A percentile compares a stretch with the other conserved stretches of the same genome.
phyloP scores from a whole-genome alignment of 2,329 filamentous ascomycete species.

The Rugonectria rugulosa region DNA sequence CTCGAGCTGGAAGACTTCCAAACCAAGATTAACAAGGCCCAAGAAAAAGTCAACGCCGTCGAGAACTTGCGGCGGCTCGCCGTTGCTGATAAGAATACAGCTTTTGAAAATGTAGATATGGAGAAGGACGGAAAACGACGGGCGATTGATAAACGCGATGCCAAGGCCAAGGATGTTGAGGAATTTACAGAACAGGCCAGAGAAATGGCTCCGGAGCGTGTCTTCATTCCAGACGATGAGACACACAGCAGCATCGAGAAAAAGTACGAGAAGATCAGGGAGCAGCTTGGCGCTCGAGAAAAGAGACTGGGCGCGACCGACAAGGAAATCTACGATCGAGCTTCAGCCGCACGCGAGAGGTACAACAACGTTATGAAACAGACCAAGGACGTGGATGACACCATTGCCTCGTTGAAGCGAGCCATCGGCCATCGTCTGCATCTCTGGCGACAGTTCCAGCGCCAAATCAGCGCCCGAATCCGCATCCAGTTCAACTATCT shows the following conservation, averaged over 20 bases:
- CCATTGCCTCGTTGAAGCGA: constrained; percentile 56
- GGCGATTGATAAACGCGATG: constrained; percentile 56
- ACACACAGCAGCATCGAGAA: constrained; percentile 63
- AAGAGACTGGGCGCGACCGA: constrained; percentile 68
- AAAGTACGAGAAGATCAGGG: constrained; percentile 62
- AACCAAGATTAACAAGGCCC: constrained; percentile 61
- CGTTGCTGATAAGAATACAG: constrained; percentile 69
- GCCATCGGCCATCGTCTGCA: constrained; percentile 74
- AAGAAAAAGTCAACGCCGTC: constrained; percentile 58
- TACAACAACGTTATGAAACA: constrained; percentile 54
- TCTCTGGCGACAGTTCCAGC: constrained; percentile 84
- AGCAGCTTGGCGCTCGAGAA: constrained; percentile 66
- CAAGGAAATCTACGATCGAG: constrained; percentile 66
- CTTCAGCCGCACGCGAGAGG: constrained; percentile 49
- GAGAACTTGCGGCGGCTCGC: constrained; percentile 59
- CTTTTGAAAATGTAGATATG: constrained; percentile 59
- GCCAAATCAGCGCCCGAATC: constrained; percentile 84
- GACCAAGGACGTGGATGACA: constrained; percentile 50
- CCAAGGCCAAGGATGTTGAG: constrained; percentile 56
- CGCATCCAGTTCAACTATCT: constrained; percentile 88
- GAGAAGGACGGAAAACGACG: constrained; percentile 54
- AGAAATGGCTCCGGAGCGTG: constrained; percentile 60
- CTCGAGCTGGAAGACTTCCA: constrained; percentile 51
- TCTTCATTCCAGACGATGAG: constrained; percentile 70
- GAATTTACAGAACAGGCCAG: constrained; percentile 64